These are phyloP conservation scores for Aureobasidium sp. DNA, from an alignment of 2,329 filamentous ascomycete species.

Conservation along the genomic window DNA sequence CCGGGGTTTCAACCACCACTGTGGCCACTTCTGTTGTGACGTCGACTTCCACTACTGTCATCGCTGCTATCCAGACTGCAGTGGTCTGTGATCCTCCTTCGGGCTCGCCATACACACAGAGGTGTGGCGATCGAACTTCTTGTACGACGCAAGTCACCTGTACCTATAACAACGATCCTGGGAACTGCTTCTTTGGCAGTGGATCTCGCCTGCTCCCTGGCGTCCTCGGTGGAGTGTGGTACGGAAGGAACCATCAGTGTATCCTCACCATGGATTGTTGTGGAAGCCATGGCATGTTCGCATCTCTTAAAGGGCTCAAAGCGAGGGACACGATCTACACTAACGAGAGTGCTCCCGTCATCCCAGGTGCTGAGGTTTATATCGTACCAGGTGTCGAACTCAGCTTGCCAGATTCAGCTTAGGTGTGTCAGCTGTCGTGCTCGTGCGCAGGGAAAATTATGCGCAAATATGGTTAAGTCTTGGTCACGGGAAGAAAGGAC, in stretches of 20 bases:
- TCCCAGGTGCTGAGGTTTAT: background rate
- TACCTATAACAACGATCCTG: background rate
- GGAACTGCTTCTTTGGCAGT: background rate
- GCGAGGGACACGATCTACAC: background rate
- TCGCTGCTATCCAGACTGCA: background rate
- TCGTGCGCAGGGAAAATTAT: too few species aligned
- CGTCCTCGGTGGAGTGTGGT: background rate
- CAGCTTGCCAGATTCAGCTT: background rate
- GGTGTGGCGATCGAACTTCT: too few species aligned
- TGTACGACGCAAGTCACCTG: background rate
- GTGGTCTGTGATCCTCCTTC: too few species aligned
- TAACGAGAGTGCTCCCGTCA: background rate
- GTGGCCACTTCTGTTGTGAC: background rate
- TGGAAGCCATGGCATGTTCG: background rate
- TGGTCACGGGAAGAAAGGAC: too few species aligned
- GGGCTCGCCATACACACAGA: too few species aligned
- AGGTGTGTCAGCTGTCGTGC: background rate
- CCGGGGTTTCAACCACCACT: background rate
- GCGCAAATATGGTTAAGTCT: too few species aligned
- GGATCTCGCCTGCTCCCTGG: background rate
- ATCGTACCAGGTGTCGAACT: background rate
- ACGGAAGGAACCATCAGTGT: background rate
- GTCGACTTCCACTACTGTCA: background rate
- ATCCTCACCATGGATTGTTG: background rate
- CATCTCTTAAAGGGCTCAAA: background rate